Conservation (phyloP, 768 basidiomycete genomes). For the Lentinula edodes region DNA sequence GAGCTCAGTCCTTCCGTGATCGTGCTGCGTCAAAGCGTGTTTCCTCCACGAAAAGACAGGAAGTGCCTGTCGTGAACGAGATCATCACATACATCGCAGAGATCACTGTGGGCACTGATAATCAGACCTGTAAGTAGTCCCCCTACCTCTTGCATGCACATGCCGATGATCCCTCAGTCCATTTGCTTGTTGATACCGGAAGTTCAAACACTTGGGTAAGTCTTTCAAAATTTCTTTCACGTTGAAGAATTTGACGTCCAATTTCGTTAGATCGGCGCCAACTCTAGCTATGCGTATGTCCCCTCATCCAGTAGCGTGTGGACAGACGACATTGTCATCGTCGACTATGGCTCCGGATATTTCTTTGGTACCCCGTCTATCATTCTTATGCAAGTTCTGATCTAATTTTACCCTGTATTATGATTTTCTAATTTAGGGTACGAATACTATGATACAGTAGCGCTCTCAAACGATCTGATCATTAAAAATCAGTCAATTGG, state of each 20-base stretch:
- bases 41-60: neutral
- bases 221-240: constrained; percentile 21
- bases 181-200: constrained; percentile 57
- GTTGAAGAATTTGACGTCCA: neutral
- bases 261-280: neutral
- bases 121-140: neutral
- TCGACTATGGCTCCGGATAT: constrained; percentile 57
- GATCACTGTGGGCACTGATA: neutral
- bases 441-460: constrained; percentile 49
- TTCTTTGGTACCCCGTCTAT: constrained; percentile 39
- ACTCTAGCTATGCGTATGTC: neutral
- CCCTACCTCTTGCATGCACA: no score
- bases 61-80: neutral
- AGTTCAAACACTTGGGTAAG: constrained; percentile 75
- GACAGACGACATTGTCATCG: constrained; percentile 26
- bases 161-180: neutral
- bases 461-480: constrained; percentile 41
- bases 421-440: constrained; percentile 22
- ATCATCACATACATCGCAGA: neutral
- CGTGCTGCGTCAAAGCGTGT: neutral
- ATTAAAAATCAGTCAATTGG: constrained; percentile 60
- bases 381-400: no score
- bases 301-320: neutral
- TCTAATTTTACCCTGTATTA: no score
- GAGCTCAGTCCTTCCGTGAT: neutral